Conservation (phyloP, 257 asterid genomes). For the Cynanchum wilfordii region DNA sequence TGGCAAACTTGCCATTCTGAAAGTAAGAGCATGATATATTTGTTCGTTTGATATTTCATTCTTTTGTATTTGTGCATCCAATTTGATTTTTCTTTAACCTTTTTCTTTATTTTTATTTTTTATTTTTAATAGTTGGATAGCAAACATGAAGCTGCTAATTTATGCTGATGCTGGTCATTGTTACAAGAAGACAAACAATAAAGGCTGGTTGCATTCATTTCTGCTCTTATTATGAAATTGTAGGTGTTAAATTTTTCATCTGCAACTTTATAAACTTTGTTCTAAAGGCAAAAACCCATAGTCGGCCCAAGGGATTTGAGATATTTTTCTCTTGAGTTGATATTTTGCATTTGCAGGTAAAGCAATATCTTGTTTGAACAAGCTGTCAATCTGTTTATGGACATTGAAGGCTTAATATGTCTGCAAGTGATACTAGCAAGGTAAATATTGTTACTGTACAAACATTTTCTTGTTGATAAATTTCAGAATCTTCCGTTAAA, state of each 20-base stretch:
- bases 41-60: not conserved
- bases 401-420: conserved; percentile 87
- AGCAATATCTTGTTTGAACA: conserved; percentile 76
- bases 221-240: not conserved
- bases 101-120: conserved; percentile 7
- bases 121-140: conserved; percentile 62
- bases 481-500: not conserved
- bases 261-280: not conserved
- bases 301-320: not conserved
- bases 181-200: conserved; percentile 67
- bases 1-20: conserved; percentile 74
- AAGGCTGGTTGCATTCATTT: conserved; percentile 34
- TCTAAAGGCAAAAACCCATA: not conserved
- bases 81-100: not conserved
- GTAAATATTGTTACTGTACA: conserved; percentile 28
- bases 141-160: conserved; percentile 88
- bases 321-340: conserved; percentile 12
- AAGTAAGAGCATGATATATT: conserved; percentile 36
- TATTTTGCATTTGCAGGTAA: conserved; percentile 47
- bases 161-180: conserved; percentile 91
- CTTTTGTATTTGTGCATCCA: not conserved
- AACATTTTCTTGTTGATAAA: not conserved
- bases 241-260: not conserved
- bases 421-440: conserved; percentile 97
- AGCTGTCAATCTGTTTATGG: conserved; percentile 74